Base-by-base conservation (phyloP, 768 basidiomycete species). In the Suillus weaverae region DNA sequence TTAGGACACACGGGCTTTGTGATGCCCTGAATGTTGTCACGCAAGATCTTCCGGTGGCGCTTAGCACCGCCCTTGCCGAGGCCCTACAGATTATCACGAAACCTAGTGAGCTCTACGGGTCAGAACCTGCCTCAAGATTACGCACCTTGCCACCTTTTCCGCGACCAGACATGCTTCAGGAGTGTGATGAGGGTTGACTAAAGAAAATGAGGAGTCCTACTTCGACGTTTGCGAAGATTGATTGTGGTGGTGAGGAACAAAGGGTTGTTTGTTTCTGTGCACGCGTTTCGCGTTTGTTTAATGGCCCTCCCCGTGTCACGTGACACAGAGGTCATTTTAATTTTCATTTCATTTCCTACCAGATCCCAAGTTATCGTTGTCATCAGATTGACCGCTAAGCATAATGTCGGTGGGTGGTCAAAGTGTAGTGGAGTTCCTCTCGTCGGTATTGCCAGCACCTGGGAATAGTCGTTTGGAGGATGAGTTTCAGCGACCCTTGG, bases 41-140 rank as follows among this genome's bases (percentile, higher is more conserved):
- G 89, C 72, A 91, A 82, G 76, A 93, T 91, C 81, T 92, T 93
- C 71, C 91, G 86, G 80, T 92, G 90, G 76, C 91, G 86, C 81
- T 90, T 90, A 57, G 89, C 89, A 70, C 91, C 91, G 64, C 91
- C 90, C 84, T 92, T 93, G 76, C 91, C 91, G 76, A 93, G 88
- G 75, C 91, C 91, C 84, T 84, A 68, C 32, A 68, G 39, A 48
- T 46, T 44, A 50, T 30, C 50, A 36, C 30, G 3, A 33, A 51
- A 60, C 36, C 43, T 50, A 18, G 22, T 62, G 22, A 62, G 35
- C 54, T 60, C 48, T 20, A 44, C 11, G 41, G 54, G 6, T 20
- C 36, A 60, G 39, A 41, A 30, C 62, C 51, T 61, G 2, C 56
- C 22, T 39, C 4, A 14, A 30, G 13, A 9, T 3, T 13, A 50